Evolutionary conservation across 768 basidiomycete species (phyloP), one percentile per base, ranked within the genome.

Genomic region (Pleurotus ostreatus): DNA sequence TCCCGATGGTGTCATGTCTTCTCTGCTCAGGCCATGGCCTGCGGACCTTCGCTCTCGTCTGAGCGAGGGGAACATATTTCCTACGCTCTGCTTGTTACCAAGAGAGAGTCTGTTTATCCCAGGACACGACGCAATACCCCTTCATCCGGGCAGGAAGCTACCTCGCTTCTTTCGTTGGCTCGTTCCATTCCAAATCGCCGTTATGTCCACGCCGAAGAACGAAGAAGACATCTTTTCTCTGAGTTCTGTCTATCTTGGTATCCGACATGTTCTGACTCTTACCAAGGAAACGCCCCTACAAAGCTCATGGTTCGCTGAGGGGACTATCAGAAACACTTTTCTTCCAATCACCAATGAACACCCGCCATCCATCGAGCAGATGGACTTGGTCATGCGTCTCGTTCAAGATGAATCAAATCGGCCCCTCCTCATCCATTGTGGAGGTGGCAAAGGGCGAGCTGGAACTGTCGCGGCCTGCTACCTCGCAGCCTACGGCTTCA

Each of bases 161-260:
- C 82, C 81, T 22, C 77, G 83, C 5, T 84, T 81, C 66, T 84
- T 85, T 63, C 74, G 83, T 8, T 86, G 84, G 84, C 72, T 86
- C 4, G 68, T 85, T 30, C 83, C 84, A 4, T 80, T 76, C 62
- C 73, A 78, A 52, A 63, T 85, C 25, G 83, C 85, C 5, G 71
- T 83, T 47, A 84, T 84, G 80, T 84, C 84, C 0, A 84, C 79
- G 0, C 84, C 83, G 1, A 71, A 78, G 3, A 65, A 68, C 57
- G 75, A 75, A 55, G 72, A 74, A 15, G 83, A 86, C 62, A 78
- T 84, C 55, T 60, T 63, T 1, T 71, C 72, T 0, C 74, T 84
- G 13, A 66, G 74, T 22, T 78, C 79, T 0, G 68, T 65, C 20
- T 67, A 65, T 9, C 64, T 86, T n/a, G 81, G 79, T 8, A 80